phyloP scores from a whole-genome alignment of 805 yeast species.

The Suhomyces faveliae region DNA sequence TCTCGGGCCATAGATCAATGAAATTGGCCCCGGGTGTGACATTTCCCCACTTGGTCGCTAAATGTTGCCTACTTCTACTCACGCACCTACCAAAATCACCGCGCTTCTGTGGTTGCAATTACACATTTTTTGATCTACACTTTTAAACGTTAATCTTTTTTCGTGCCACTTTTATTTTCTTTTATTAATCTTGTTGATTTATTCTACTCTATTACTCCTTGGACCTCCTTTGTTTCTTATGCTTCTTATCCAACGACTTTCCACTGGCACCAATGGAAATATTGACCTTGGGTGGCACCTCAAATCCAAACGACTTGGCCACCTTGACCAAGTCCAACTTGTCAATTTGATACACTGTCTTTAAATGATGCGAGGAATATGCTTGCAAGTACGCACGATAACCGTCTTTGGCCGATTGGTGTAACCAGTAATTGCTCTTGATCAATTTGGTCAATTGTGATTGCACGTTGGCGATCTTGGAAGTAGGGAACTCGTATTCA shows the following conservation, averaged over 20 bases:
- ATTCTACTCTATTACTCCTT: constrained; percentile 5
- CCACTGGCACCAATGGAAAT: constrained; percentile 94
- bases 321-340: constrained; percentile 91
- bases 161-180: too few species aligned
- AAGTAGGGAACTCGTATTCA: constrained; percentile 94
- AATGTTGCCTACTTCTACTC: too few species aligned
- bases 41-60: too few species aligned
- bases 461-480: constrained; percentile 94
- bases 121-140: too few species aligned
- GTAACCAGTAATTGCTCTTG: constrained; percentile 88
- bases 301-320: constrained; percentile 93
- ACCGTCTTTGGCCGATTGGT: constrained; percentile 96
- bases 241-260: constrained; percentile 52
- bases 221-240: constrained; percentile 42
- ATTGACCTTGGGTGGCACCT: constrained; percentile 94
- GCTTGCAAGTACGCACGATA: constrained; percentile 96
- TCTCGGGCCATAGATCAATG: too few species aligned
- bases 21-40: too few species aligned
- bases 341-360: constrained; percentile 95
- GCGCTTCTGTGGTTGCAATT: too few species aligned
- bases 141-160: too few species aligned
- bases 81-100: too few species aligned
- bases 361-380: constrained; percentile 92
- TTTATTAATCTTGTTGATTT: not conserved
- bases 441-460: constrained; percentile 88